These are phyloP conservation scores for Albifimbria verrucaria DNA, from an alignment of 2,329 filamentous ascomycete species.

Conservation along the genomic window DNA sequence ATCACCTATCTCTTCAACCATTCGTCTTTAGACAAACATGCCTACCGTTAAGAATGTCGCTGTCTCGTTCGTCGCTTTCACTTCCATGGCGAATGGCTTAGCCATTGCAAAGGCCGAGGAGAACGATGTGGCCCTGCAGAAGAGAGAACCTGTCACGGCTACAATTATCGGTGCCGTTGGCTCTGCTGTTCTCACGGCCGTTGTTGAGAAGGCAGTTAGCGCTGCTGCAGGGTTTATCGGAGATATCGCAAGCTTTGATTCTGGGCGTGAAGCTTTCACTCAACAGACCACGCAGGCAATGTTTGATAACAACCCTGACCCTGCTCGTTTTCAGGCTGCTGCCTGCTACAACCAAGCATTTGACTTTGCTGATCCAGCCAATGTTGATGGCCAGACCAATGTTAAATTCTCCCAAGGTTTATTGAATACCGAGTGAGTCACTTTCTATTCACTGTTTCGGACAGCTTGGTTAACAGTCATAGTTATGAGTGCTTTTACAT, in stretches of 20 bases:
- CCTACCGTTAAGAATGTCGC: conserved; percentile 1
- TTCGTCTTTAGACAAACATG: background rate
- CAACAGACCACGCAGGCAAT: conserved; percentile 6
- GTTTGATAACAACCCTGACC: conserved; percentile 6
- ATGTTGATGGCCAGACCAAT: conserved; percentile 5
- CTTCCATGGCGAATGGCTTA: conserved; percentile 2
- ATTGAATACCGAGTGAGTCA: conserved; percentile 1
- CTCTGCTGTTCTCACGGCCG: conserved; percentile 1
- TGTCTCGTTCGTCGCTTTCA: conserved; percentile 2
- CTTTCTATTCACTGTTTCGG: background rate
- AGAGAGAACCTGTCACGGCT: conserved; percentile 4
- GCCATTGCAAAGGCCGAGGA: background rate
- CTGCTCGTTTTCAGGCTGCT: conserved; percentile 6
- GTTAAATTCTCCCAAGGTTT: conserved; percentile 4
- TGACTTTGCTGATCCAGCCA: conserved; percentile 4
- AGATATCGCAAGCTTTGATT: conserved; percentile 6
- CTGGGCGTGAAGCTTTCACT: conserved; percentile 6
- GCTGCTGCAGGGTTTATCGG: conserved; percentile 5
- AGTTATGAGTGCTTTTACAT: conserved; percentile 9
- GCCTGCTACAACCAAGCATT: conserved; percentile 8
- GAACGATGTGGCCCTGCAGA: background rate
- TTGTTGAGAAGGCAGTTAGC: conserved; percentile 4
- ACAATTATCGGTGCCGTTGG: conserved; percentile 2
- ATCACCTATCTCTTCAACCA: background rate
- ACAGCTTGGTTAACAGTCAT: background rate